Conservation (phyloP, 805 yeast species). For the Kluyveromyces lactis region DNA sequence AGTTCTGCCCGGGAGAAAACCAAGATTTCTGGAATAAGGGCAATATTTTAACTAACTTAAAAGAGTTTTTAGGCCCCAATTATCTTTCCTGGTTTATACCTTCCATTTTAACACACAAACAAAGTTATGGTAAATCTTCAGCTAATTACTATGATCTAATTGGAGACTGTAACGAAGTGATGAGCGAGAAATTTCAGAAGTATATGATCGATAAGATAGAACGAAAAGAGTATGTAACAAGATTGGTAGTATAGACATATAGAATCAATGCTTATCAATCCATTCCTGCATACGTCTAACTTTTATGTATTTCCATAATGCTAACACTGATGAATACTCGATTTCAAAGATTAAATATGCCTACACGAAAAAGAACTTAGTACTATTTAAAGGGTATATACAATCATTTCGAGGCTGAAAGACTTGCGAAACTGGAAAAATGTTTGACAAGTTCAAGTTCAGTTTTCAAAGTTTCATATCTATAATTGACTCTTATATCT, state of each 20-base stretch:
- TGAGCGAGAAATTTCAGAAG: conserved; percentile 19
- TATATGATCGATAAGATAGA: conserved; percentile 18
- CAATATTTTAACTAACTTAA: conserved; percentile 16
- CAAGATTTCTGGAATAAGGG: conserved; percentile 19
- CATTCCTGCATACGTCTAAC: too few relatives aligned
- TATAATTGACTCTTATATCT: conserved; percentile 70
- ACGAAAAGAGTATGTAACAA: conserved; percentile 19
- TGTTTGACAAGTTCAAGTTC: conserved; percentile 61
- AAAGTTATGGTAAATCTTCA: conserved; percentile 2
- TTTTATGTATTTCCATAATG: too few relatives aligned
- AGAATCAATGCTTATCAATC: too few relatives aligned
- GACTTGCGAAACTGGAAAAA: conserved; percentile 34
- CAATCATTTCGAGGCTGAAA: too few relatives aligned
- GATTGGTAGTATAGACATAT: too few relatives aligned
- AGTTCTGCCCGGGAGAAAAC: conserved; percentile 24
- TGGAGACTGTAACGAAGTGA: conserved; percentile 22
- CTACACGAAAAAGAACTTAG: too few relatives aligned
- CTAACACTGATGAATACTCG: too few relatives aligned
- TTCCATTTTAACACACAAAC: conserved; percentile 9
- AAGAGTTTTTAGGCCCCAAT: conserved; percentile 24
- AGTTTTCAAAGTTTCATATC: conserved; percentile 70
- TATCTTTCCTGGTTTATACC: conserved; percentile 27
- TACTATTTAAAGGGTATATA: too few relatives aligned
- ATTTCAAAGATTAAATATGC: too few relatives aligned
- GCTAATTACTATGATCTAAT: conserved; percentile 12